phyloP scores from a whole-genome alignment of 495 filamentous ascomycete species.

The Niebla homalea region DNA sequence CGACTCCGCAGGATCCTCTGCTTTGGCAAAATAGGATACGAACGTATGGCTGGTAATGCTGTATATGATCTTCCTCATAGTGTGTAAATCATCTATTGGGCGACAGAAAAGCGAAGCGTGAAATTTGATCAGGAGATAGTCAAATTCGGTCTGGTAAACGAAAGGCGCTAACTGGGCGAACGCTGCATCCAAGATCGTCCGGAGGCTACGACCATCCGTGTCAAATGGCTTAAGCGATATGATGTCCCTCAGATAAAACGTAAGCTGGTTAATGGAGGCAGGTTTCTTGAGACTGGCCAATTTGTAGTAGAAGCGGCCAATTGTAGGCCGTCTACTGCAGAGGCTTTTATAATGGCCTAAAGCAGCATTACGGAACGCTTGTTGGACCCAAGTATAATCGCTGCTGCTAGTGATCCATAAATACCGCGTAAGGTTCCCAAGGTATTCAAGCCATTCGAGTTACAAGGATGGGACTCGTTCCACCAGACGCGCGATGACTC shows the following conservation, averaged over 20 bases:
- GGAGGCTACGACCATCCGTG: not conserved
- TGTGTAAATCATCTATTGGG: not conserved
- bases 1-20: not conserved
- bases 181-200: not conserved
- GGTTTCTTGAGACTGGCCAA: not conserved
- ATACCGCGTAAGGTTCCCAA: no score
- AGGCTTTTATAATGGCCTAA: not conserved
- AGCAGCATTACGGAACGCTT: not conserved
- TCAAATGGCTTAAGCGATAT: not conserved
- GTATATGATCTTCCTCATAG: not conserved
- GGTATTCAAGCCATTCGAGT: not conserved
- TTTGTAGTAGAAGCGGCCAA: not conserved
- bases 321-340: not conserved
- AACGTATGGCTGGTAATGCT: not conserved
- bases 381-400: no score
- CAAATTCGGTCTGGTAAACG: not conserved
- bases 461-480: not conserved
- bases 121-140: not conserved
- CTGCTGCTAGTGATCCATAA: no score
- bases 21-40: constrained; percentile 1
- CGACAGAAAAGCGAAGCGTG: not conserved
- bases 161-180: not conserved
- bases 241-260: not conserved
- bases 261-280: not conserved
- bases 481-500: not conserved